Evolutionary conservation across 495 filamentous ascomycete genomes (phyloP).

Genomic region (Evansstolkia leycettana): DNA sequence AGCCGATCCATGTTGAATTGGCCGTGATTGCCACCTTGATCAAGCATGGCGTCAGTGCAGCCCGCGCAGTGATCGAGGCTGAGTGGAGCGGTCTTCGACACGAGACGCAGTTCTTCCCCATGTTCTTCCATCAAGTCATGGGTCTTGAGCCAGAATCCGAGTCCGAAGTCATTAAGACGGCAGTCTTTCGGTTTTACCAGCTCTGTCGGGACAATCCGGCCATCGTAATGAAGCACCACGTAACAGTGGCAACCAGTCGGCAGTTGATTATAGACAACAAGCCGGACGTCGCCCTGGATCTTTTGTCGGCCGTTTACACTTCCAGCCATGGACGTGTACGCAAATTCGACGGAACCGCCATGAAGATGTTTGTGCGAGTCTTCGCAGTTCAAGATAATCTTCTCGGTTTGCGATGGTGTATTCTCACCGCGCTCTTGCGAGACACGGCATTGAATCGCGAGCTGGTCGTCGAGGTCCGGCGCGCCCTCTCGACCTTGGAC

Average conservation of each 20-base stretch:
- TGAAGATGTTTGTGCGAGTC: constrained; percentile 32
- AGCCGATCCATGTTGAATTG: constrained; percentile 23
- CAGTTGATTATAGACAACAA: constrained; percentile 15
- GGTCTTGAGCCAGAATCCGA: constrained; percentile 12
- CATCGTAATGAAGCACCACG: constrained; percentile 24
- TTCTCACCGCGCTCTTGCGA: constrained; percentile 25
- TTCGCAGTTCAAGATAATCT: constrained; percentile 17
- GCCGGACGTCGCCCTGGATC: constrained; percentile 17
- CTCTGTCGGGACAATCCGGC: constrained; percentile 20
- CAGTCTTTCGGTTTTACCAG: constrained; percentile 27
- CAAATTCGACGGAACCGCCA: constrained; percentile 24
- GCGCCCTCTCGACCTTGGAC: constrained; percentile 12
- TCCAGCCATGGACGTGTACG: constrained; percentile 22
- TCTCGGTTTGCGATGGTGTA: constrained; percentile 32
- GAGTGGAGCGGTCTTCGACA: constrained; percentile 16
- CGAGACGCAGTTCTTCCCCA: constrained; percentile 14
- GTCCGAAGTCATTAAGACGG: constrained; percentile 20
- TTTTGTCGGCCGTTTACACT: constrained; percentile 25
- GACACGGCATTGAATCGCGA: constrained; percentile 14
- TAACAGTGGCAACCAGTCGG: constrained; percentile 14
- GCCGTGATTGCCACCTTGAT: constrained; percentile 26
- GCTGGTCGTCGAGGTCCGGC: constrained; percentile 23
- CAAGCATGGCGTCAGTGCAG: constrained; percentile 17
- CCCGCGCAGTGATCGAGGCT: constrained; percentile 18
- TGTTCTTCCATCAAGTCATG: constrained; percentile 27